Evolutionary conservation across 331 rosid species (phyloP), one percentile per base, ranked within the genome.

Genomic region (Erythrophleum ivorense): DNA sequence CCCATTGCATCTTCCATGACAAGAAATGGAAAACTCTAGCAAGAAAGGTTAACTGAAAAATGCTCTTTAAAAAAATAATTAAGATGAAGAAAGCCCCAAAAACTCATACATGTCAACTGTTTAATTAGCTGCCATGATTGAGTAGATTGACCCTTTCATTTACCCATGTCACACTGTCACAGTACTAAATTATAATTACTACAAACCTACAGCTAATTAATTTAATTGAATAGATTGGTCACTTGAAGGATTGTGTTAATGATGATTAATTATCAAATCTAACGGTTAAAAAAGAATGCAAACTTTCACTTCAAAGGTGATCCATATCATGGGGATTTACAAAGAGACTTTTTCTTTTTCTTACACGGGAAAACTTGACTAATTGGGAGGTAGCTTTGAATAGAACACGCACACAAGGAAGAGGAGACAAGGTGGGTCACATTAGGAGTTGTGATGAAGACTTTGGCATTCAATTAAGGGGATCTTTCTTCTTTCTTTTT

Each of bases 341-440:
- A 78, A 82, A 75, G 43, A 85, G 71, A 80, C 62, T 29, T 73
- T 71, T 71, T 73, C 41, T 71, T 48, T 58, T 9, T 65, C 41
- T 80, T 75, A 82, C 66, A 69, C 60, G 86, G 82, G 82, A 89
- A 84, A 85, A 54, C 77, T 88, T 86, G 92, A 90, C 90, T 67
- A 67, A 60, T 70, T 75, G 54, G 58, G 73, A 78, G 57, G 76
- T 78, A 13, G 75, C 43, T 24, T 71, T 71, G 76, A 48, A 48
- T 7, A 6, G 24, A 29, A 24, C 8, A 6, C 53, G 78, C 58
- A 81, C 53, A 79, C 52, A 55, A 80, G 85, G 78, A 75, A 78
- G 82, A 86, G 92, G 97, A 58, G 94, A 91, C 97, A 92, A 64
- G 88, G 94, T 89, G 97, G 98, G 97, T 79, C 98, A 83, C 67